Evolutionary conservation across 768 basidiomycete species (phyloP), one percentile per base, ranked within the genome.

Genomic region (Lactifluus subvellereus): DNA sequence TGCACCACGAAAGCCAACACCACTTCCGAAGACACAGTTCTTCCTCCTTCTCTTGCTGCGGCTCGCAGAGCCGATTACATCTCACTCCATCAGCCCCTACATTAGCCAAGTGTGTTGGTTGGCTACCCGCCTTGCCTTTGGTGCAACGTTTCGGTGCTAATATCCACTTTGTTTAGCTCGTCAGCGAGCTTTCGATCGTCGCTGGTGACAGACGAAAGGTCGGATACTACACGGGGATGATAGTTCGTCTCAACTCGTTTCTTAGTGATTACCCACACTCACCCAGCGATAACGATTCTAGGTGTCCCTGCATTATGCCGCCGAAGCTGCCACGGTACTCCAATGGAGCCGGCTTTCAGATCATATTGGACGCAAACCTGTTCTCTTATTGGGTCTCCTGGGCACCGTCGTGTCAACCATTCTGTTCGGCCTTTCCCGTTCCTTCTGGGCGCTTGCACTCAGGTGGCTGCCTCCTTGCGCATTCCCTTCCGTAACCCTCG

Each of bases 281-380:
- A 47, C 13, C 5, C 3, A 20, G 22, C 1, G 22, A 37, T 40
- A 43, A 5, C 7, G 5, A 42, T 30, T 45, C 1, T 54, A 80
- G 81, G 75, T 80, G 63, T 81, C 80, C 0, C 67, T 80, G 42
- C 81, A 79, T 69, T 82, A 77, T 67, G 73, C 72, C 43, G 76
- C 80, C 7, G 76, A 82, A 63, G 77, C 80, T 0, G 57, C 78
- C 57, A 79, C 78, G 6, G 73, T 79, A 35, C 69, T 80, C n/a
- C 77, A 80, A 62, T 82, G 81, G 81, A 76, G 77, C 43, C 73
- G 78, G 8, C 69, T 77, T 0, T 82, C 82, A 0, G 81, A 82
- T 60, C 72, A 72, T 4, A 72, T 82, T 47, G 80, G 82, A 6
- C 77, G 82, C 33, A 80, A 80, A 60, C 81, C 80, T 6, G 78